Evolutionary conservation across 2,329 filamentous ascomycete species (phyloP), one percentile per base, ranked within the genome.

Genomic region (Malbranchea zuffiana): DNA sequence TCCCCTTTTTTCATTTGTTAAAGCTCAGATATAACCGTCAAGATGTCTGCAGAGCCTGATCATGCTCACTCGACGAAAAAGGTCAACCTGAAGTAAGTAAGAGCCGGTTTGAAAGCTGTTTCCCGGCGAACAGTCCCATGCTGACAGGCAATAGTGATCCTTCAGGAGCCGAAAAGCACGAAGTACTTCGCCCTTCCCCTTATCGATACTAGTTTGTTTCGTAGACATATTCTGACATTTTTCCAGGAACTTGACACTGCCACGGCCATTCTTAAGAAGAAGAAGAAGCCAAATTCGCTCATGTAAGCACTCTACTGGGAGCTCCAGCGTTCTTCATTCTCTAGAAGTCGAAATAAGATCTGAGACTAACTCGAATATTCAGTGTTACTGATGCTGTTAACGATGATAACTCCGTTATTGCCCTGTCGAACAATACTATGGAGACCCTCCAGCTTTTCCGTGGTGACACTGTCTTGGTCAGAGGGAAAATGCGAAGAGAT

Each of bases 271-370:
- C 76, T 98, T 56, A 96, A 95, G 73, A 96, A 96, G 76, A 98
- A 98, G 82, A 98, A 98, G 87, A 98, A 98, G 84, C 87, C 87
- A 54, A 98, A 98, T 68, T 92, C 88, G 58, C 68, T 98, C 62
- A 93, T 98, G 86, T 93, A 72, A 62, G 80, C 63, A 37, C 38
- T 24, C n/a, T n/a, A n/a, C n/a, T n/a, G n/a, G n/a, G n/a, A n/a
- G n/a, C n/a, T n/a, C n/a, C n/a, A n/a, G n/a, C n/a, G n/a, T n/a
- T n/a, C n/a, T n/a, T n/a, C n/a, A n/a, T 13, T 16, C 15, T 19
- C 3, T 3, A 18, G 6, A 17, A 20, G 8, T 18, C 6, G 10
- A 29, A 18, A n/a, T 7, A 37, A 15, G n/a, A 15, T 6, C 19
- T n/a, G 28, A 37, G 19, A 23, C 35, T 24, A 13, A 31, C 31